These are phyloP conservation scores for Endoconidiophora polonica DNA, from an alignment of 2,329 filamentous ascomycete species.

Conservation along the genomic window DNA sequence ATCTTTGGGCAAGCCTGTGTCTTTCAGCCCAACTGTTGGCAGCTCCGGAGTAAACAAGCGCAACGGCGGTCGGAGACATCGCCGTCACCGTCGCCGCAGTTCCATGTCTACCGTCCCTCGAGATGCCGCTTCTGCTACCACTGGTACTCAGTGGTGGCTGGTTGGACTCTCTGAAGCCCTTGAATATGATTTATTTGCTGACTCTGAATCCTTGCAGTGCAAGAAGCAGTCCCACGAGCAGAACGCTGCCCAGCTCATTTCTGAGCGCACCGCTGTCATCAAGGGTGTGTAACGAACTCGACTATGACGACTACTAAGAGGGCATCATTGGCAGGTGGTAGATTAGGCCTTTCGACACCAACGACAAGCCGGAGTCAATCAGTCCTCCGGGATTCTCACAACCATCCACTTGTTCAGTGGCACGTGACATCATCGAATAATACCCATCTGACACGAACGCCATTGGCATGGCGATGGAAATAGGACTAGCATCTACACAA, in stretches of 20 bases:
- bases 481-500: too few species aligned
- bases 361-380: too few species aligned
- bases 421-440: too few species aligned
- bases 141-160: conserved; percentile 21
- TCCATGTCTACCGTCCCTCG: not conserved
- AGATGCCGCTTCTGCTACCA: not conserved
- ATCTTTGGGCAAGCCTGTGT: too few species aligned
- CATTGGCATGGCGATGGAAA: too few species aligned
- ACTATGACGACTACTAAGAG: conserved; percentile 13
- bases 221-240: conserved; percentile 93
- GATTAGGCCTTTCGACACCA: too few species aligned
- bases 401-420: too few species aligned
- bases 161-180: conserved; percentile 24
- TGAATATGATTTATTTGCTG: conserved; percentile 21
- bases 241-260: conserved; percentile 82
- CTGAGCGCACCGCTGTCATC: conserved; percentile 85
- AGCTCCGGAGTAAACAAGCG: too few species aligned
- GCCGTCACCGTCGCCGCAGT: conserved; percentile 12
- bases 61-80: not conserved
- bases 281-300: conserved; percentile 53
- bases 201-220: conserved; percentile 39
- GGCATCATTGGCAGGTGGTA: not conserved
- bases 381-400: too few species aligned
- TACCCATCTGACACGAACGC: too few species aligned
- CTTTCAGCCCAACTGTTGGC: too few species aligned